phyloP scores from a whole-genome alignment of 305 asterid genomes.

The Lippia alba region DNA sequence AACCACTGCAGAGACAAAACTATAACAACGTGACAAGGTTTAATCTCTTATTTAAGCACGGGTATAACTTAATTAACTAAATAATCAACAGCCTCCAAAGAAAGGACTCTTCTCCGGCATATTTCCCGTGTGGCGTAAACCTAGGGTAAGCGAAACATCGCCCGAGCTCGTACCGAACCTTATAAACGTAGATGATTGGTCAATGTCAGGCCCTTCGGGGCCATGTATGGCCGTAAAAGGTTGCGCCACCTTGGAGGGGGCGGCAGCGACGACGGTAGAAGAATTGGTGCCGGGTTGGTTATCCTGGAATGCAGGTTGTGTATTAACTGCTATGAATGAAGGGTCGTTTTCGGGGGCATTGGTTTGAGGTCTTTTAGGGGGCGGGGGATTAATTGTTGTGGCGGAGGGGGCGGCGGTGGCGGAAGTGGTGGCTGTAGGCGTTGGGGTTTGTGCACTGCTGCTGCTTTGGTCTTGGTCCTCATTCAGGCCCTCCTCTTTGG shows the following conservation, averaged over 20 bases:
- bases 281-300: slow-evolving; percentile 41
- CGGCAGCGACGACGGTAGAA: slow-evolving; percentile 15
- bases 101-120: slow-evolving; percentile 81
- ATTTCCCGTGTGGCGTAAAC: slow-evolving; percentile 94
- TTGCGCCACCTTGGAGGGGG: slow-evolving; percentile 35
- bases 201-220: slow-evolving; percentile 31
- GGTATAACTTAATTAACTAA: slow-evolving; percentile 30
- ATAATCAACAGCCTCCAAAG: slow-evolving; percentile 59
- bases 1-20: slow-evolving; percentile 18
- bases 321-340: slow-evolving; percentile 58
- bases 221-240: slow-evolving; percentile 36
- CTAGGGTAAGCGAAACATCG: slow-evolving; percentile 92
- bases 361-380: slow-evolving; percentile 53
- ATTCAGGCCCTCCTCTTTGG: slow-evolving; percentile 59
- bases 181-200: slow-evolving; percentile 59
- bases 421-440: slow-evolving; percentile 35
- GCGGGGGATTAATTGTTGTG: slow-evolving; percentile 40
- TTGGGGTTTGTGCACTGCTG: slow-evolving; percentile 67
- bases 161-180: slow-evolving; percentile 83
- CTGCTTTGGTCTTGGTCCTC: slow-evolving; percentile 34
- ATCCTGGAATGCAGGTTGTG: slow-evolving; percentile 47
- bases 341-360: slow-evolving; percentile 66
- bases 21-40: slow-evolving; percentile 35
- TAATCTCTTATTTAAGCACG: slow-evolving; percentile 44
- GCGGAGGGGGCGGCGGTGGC: slow-evolving; percentile 37